phyloP scores from a whole-genome alignment of 2,329 filamentous ascomycete genomes.

The Cladophialophora exuberans region DNA sequence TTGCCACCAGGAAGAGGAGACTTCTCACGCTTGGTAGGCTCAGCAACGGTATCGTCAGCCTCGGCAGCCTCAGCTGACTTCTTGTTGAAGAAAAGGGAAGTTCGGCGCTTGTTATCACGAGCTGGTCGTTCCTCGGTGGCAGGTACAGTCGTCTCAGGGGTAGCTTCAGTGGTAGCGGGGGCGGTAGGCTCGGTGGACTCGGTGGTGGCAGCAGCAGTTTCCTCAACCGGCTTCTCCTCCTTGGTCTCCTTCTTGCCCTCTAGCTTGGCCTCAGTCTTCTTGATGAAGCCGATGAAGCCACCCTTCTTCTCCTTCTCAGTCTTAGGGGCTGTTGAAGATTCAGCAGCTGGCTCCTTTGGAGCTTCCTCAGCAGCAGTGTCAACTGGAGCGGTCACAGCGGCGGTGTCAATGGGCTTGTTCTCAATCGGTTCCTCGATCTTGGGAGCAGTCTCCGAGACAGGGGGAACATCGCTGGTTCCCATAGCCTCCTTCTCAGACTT shows the following conservation, averaged over 20 bases:
- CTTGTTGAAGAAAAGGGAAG: slow-evolving; percentile 60
- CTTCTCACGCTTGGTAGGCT: slow-evolving; percentile 48
- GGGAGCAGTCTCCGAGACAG: slow-evolving; percentile 53
- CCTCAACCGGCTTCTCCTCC: slow-evolving; percentile 32
- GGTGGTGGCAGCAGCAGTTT: slow-evolving; percentile 24
- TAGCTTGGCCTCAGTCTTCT: slow-evolving; percentile 38
- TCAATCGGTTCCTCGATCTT: slow-evolving; percentile 52
- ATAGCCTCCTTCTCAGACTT: slow-evolving; percentile 54
- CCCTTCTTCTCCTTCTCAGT: slow-evolving; percentile 41
- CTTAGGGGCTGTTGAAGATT: slow-evolving; percentile 38
- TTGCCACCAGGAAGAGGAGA: slow-evolving; percentile 33
- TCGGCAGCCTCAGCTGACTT: slow-evolving; percentile 51
- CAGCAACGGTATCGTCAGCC: slow-evolving; percentile 50
- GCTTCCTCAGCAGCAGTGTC: slow-evolving; percentile 39
- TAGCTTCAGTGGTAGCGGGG: slow-evolving; percentile 18
- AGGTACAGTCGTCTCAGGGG: slow-evolving; percentile 33
- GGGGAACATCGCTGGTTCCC: slow-evolving; percentile 51
- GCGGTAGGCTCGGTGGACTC: slow-evolving; percentile 19
- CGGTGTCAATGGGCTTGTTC: slow-evolving; percentile 44
- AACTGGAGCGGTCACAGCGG: slow-evolving; percentile 50
- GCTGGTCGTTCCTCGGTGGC: slow-evolving; percentile 47
- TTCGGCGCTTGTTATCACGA: slow-evolving; percentile 50
- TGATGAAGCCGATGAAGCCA: slow-evolving; percentile 38
- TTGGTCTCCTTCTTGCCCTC: slow-evolving; percentile 36
- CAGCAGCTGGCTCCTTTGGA: slow-evolving; percentile 36